Base-by-base conservation (phyloP, 2,329 filamentous ascomycete genomes). In the Leptosphaerulina australis region DNA sequence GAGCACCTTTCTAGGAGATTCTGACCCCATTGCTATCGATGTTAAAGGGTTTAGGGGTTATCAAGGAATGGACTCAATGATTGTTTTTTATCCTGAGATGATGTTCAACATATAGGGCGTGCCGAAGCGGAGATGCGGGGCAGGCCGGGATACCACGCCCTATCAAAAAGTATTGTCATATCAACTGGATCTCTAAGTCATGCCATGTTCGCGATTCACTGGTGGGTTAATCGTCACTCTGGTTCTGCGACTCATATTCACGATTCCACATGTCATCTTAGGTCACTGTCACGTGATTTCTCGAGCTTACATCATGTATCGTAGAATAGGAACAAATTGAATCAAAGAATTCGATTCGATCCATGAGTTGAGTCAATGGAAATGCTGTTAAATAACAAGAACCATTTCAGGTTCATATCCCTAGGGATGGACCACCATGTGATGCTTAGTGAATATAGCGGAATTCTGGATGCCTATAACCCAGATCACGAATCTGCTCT, bases 401-500 rank as follows among this genome's bases (percentile, higher is more conserved):
- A n/a, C 24, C 41, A 31, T 36, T 31, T 4, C 34, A 41, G 41
- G 26, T 17, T n/a, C 36, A n/a, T n/a, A 25, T 8, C 3, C 12
- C 18, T 6, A 10, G 6, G 10, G 4, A 18, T 2, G 12, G 4
- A 33, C 22, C 11, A 9, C 2, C 15, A 12, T 17, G n/a, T n/a
- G n/a, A n/a, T 11, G 20, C 21, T 30, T 67, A 81, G 12, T 77
- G 71, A 49, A 83, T 83, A 61, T 83, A 84, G 26, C 79, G 75
- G 66, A 83, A 84, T 18, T 77, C 75, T 1, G 82, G 82, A 60
- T 84, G 80, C 29, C 74, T 68, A 56, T 81, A 80, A 1, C 82
- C 82, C 9, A 84, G 63, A 44, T 79, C 74, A 22, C 63, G 67
- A 44, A 77, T 74, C 65, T 83, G 65, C 15, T 72, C 73, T 53